Evolutionary conservation across 1,284 basidiomycete genomes (phyloP).

Genomic region (Cutaneotrichosporon mucoides): DNA sequence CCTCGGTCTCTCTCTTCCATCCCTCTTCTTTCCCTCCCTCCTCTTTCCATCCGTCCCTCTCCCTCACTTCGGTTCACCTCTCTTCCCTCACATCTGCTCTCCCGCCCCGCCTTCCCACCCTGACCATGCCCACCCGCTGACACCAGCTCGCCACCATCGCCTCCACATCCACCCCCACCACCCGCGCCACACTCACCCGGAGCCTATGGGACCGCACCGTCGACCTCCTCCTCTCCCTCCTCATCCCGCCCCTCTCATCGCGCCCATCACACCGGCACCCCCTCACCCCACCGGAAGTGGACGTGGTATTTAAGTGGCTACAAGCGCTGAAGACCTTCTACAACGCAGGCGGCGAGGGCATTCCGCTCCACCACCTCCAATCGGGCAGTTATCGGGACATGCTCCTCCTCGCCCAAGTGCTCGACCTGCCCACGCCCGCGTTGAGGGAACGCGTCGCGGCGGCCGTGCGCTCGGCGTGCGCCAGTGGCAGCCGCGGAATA

Average conservation of each 20-base stretch:
- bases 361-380: conserved; percentile 38
- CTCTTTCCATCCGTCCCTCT: no score
- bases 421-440: conserved; percentile 42
- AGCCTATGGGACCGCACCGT: conserved; percentile 41
- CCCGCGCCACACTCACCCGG: conserved; percentile 31
- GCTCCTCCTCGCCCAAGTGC: conserved; percentile 45
- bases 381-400: conserved; percentile 42
- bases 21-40: no score
- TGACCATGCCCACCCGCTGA: background rate
- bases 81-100: no score
- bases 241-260: conserved; percentile 46
- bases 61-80: no score
- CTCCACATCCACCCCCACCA: conserved; percentile 31
- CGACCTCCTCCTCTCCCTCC: conserved; percentile 41
- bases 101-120: no score
- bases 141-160: conserved; percentile 43
- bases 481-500: background rate
- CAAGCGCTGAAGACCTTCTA: conserved; percentile 46
- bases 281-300: conserved; percentile 30
- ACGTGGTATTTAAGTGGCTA: conserved; percentile 48
- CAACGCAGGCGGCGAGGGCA: conserved; percentile 46
- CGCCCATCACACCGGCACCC: conserved; percentile 21
- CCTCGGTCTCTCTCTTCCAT: no score
- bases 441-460: conserved; percentile 39
- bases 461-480: conserved; percentile 36